Evolutionary conservation across 257 asterid genomes (phyloP).

Genomic region (Ilex aquifolium): DNA sequence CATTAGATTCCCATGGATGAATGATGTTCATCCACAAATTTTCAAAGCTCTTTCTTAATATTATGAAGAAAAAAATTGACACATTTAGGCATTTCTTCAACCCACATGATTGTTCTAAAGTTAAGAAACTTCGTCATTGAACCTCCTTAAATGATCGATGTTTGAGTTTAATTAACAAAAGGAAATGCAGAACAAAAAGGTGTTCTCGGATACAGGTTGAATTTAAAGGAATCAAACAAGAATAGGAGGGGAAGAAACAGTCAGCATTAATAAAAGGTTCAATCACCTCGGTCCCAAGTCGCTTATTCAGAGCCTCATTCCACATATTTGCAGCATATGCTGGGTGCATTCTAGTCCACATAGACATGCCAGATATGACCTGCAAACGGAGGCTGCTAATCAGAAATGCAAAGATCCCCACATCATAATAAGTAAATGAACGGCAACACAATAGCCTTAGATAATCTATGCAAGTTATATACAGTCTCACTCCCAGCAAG

Average conservation of each 20-base stretch:
- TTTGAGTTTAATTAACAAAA: background rate
- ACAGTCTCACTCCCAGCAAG: too few species aligned
- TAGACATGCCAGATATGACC: slow-evolving; percentile 99
- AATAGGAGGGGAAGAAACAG: too few species aligned
- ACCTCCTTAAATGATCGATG: background rate
- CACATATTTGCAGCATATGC: slow-evolving; percentile 99
- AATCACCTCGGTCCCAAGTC: slow-evolving; percentile 91
- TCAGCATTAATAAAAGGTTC: background rate
- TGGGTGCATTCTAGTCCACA: slow-evolving; percentile 99
- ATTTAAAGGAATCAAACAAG: background rate
- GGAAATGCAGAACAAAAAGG: background rate
- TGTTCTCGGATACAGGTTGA: background rate
- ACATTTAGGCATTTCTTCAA: too few species aligned
- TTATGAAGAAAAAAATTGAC: too few species aligned
- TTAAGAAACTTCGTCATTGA: too few species aligned
- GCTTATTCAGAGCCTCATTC: slow-evolving; percentile 99
- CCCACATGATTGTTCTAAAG: too few species aligned
- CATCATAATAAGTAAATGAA: background rate
- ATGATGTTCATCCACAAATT: too few species aligned
- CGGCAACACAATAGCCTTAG: background rate
- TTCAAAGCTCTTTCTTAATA: too few species aligned
- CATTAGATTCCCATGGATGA: too few species aligned
- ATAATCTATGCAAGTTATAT: background rate
- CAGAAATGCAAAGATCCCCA: slow-evolving; percentile 15
- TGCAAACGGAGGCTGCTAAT: slow-evolving; percentile 26